phyloP scores from a whole-genome alignment of 768 basidiomycete genomes.

The Xanthoconium stramineum region DNA sequence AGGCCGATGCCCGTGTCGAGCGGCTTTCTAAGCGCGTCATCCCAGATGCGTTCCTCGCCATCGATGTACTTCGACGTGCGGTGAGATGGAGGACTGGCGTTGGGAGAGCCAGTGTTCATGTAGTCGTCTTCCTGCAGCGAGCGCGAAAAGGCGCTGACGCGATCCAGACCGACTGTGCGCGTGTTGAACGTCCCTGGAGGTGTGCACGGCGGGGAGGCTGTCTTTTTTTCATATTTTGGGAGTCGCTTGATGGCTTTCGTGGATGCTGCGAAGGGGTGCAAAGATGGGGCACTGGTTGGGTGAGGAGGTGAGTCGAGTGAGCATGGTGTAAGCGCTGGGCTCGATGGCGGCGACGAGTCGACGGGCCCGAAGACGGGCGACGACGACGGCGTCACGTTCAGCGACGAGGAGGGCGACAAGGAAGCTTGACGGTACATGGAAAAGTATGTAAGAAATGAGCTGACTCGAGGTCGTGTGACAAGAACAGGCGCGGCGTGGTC shows the following conservation, averaged over 20 bases:
- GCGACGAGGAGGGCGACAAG: constrained; percentile 13
- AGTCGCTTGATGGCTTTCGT: constrained; percentile 44
- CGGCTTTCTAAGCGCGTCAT: constrained; percentile 39
- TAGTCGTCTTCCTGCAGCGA: constrained; percentile 28
- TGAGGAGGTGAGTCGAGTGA: constrained; percentile 33
- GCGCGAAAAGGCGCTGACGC: constrained; percentile 8
- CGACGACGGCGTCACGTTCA: constrained; percentile 46
- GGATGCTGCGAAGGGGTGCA: constrained; percentile 59
- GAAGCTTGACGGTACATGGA: constrained; percentile 10
- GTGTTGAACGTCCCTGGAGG: constrained; percentile 19
- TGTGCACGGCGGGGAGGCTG: constrained; percentile 17
- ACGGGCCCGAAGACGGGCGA: constrained; percentile 41
- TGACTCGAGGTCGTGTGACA: constrained; percentile 10
- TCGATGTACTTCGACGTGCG: constrained; percentile 23
- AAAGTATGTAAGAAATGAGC: background rate
- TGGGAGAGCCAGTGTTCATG: constrained; percentile 6
- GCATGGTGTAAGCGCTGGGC: constrained; percentile 26
- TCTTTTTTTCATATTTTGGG: constrained; percentile 44
- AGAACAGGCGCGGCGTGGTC: too few species aligned
- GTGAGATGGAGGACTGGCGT: constrained; percentile 8
- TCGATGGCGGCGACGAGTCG: constrained; percentile 38
- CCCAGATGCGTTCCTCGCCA: constrained; percentile 44
- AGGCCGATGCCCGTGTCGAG: constrained; percentile 48
- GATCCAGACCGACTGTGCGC: constrained; percentile 14
- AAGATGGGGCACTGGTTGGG: constrained; percentile 5